A percentile compares a stretch with the other conserved stretches of the same genome.
Conservation (phyloP, 345 rosid genomes). For the Gossypioides kirkii region DNA sequence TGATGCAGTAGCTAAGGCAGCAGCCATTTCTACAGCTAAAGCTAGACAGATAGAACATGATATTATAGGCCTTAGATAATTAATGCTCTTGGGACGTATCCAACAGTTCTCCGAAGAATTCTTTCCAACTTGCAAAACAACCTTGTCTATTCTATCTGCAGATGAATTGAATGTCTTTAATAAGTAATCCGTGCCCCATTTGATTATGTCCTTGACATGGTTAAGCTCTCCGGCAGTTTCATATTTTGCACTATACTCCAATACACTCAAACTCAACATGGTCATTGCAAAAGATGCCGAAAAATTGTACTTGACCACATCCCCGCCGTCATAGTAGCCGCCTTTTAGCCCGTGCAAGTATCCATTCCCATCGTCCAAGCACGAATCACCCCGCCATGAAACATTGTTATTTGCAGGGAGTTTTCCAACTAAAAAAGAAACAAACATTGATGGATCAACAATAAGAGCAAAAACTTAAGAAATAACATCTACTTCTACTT, state of each 20-base stretch:
- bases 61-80: conserved; percentile 57
- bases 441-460: neutral
- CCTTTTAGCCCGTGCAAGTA: conserved; percentile 65
- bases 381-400: conserved; percentile 87
- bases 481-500: neutral
- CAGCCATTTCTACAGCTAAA: conserved; percentile 98
- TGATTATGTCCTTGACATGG: conserved; percentile 85
- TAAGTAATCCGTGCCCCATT: conserved; percentile 91
- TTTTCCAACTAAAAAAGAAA: conserved; percentile 59
- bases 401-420: conserved; percentile 89
- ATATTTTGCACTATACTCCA: conserved; percentile 84
- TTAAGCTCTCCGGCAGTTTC: conserved; percentile 86
- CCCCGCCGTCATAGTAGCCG: conserved; percentile 93
- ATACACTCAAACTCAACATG: conserved; percentile 96
- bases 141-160: conserved; percentile 50
- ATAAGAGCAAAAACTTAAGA: too few species aligned
- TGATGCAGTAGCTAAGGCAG: conserved; percentile 86
- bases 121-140: conserved; percentile 78
- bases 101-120: conserved; percentile 87
- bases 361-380: conserved; percentile 75
- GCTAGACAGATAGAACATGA: conserved; percentile 73
- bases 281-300: conserved; percentile 89
- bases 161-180: conserved; percentile 84
- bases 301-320: conserved; percentile 84
- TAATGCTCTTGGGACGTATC: conserved; percentile 97